phyloP scores from a whole-genome alignment of 2,329 filamentous ascomycete genomes.

The Fusarium temperatum region DNA sequence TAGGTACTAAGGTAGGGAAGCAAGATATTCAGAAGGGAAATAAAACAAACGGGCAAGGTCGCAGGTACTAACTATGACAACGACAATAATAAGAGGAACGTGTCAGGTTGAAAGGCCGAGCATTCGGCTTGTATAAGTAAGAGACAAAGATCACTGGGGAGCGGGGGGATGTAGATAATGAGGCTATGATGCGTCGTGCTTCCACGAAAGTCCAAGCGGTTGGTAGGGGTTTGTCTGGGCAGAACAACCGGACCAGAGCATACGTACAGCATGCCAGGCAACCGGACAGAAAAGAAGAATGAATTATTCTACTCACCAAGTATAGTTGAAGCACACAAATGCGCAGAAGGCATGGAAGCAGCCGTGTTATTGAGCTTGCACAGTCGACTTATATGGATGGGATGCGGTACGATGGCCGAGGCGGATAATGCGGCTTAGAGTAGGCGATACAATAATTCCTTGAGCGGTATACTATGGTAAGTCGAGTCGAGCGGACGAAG shows the following conservation, averaged over 20 bases:
- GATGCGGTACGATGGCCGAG: background rate
- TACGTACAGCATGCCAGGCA: constrained; percentile 10
- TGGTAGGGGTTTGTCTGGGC: constrained; percentile 22
- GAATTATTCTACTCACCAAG: constrained; percentile 31
- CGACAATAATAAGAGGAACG: background rate
- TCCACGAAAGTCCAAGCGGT: constrained; percentile 11
- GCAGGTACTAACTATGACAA: background rate
- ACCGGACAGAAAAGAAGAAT: background rate
- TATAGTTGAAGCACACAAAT: constrained; percentile 29
- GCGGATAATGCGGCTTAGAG: background rate
- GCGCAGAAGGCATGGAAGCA: constrained; percentile 40
- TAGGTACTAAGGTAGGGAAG: background rate
- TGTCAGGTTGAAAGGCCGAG: background rate
- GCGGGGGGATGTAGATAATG: background rate
- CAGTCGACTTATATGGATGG: constrained; percentile 18
- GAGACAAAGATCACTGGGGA: background rate
- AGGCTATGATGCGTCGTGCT: constrained; percentile 32
- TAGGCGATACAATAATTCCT: constrained; percentile 1
- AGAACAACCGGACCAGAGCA: constrained; percentile 4
- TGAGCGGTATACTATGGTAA: background rate
- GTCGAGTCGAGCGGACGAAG: constrained; percentile 1
- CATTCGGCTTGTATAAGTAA: constrained; percentile 23
- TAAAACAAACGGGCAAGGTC: background rate
- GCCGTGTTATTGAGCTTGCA: constrained; percentile 33
- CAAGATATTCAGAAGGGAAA: constrained; percentile 1